phyloP scores from a whole-genome alignment of 2,329 filamentous ascomycete genomes.

The Neobulgaria alba region DNA sequence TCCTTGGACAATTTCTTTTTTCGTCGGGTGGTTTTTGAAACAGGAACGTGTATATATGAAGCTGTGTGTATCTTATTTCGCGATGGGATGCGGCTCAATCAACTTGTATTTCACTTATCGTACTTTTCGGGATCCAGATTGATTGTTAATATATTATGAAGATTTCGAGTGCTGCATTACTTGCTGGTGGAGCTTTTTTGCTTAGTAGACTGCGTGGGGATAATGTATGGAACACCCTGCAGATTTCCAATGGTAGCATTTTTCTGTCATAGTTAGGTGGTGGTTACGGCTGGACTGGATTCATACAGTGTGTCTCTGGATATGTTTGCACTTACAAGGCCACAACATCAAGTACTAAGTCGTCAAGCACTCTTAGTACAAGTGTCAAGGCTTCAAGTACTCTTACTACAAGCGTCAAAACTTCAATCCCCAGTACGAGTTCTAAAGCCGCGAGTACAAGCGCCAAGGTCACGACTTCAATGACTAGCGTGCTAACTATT shows the following conservation, averaged over 20 bases:
- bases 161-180: neutral
- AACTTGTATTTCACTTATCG: neutral
- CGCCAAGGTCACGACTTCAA: too few relatives aligned
- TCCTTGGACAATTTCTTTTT: conserved; percentile 1
- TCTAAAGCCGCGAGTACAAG: too few relatives aligned
- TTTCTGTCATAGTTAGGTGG: neutral
- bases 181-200: conserved; percentile 11
- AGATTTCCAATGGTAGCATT: neutral
- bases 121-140: neutral
- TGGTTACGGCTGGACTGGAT: neutral
- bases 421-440: neutral
- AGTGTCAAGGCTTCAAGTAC: neutral
- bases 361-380: neutral
- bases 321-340: neutral
- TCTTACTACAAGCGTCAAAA: neutral
- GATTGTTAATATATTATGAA: neutral
- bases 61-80: too few relatives aligned
- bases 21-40: too few relatives aligned
- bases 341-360: neutral
- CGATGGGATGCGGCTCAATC: too few relatives aligned
- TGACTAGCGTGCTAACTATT: too few relatives aligned
- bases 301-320: neutral
- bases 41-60: too few relatives aligned
- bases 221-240: neutral
- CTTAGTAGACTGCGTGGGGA: conserved; percentile 21